A percentile compares a stretch with the other conserved stretches of the same genome.
phyloP scores from a whole-genome alignment of 23 red algal species.

The Gracilaria gracilis region DNA sequence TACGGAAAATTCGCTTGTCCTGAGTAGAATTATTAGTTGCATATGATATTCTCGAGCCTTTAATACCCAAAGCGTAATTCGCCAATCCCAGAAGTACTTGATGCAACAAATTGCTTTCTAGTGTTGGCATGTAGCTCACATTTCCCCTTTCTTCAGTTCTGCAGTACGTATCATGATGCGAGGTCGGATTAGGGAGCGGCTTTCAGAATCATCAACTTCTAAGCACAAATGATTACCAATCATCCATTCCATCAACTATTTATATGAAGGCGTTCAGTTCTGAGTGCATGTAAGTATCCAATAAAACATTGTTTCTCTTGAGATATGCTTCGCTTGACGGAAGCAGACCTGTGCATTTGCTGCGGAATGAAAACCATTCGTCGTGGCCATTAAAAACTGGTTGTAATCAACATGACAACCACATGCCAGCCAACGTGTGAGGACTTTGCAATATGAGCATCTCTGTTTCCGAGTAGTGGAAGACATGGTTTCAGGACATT shows the following conservation, averaged over 20 bases:
- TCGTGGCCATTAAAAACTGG: not conserved
- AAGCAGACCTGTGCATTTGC: not conserved
- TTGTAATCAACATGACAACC: not conserved
- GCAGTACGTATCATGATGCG: too few relatives aligned
- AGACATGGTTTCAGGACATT: not conserved
- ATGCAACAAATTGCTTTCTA: not conserved
- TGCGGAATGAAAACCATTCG: slow-evolving; percentile 12
- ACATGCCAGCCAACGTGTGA: not conserved
- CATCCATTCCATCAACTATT: not conserved
- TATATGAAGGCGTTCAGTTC: not conserved
- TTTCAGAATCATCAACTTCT: too few relatives aligned
- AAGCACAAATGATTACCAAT: too few relatives aligned
- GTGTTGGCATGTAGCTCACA: too few relatives aligned
- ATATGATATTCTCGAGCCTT: too few relatives aligned
- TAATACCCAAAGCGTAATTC: too few relatives aligned
- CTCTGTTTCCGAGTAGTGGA: not conserved
- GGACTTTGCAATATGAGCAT: not conserved
- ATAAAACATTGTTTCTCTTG: not conserved
- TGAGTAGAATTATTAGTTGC: not conserved
- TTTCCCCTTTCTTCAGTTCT: too few relatives aligned
- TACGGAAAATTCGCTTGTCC: not conserved
- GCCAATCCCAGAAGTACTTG: too few relatives aligned
- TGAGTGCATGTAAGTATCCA: not conserved
- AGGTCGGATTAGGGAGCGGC: too few relatives aligned
- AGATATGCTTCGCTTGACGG: not conserved